These are phyloP conservation scores for Clitoria ternatea DNA, from an alignment of 306 rosid species.

Conservation along the genomic window DNA sequence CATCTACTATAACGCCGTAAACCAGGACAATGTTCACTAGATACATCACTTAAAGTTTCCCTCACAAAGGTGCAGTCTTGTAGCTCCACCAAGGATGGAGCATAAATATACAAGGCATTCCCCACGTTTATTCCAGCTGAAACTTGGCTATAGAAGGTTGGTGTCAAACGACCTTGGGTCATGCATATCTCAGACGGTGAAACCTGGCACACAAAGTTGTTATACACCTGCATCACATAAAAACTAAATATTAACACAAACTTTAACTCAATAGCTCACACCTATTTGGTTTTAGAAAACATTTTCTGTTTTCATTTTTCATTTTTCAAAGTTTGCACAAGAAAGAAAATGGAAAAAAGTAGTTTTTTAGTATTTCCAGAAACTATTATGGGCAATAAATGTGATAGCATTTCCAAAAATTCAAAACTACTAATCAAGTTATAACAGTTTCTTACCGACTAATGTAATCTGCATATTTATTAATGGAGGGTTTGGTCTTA, in stretches of 20 bases:
- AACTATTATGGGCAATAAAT: no score
- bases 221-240: conserved; percentile 57
- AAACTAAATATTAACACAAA: not conserved
- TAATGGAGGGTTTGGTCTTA: no score
- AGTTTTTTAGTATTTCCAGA: no score
- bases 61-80: conserved; percentile 78
- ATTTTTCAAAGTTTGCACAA: no score
- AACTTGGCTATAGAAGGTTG: conserved; percentile 53
- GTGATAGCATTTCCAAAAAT: no score
- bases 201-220: conserved; percentile 51
- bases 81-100: conserved; percentile 60
- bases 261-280: not conserved
- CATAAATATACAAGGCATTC: conserved; percentile 47
- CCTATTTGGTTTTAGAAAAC: no score
- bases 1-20: conserved; percentile 44
- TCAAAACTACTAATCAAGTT: no score
- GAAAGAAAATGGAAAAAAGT: no score
- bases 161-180: conserved; percentile 74
- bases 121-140: conserved; percentile 56
- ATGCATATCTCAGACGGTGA: conserved; percentile 48
- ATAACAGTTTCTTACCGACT: no score
- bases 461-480: no score
- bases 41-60: conserved; percentile 50
- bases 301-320: no score
- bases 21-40: conserved; percentile 59